phyloP scores from a whole-genome alignment of 805 yeast genomes.

The Myxozyma vanderwaltii region DNA sequence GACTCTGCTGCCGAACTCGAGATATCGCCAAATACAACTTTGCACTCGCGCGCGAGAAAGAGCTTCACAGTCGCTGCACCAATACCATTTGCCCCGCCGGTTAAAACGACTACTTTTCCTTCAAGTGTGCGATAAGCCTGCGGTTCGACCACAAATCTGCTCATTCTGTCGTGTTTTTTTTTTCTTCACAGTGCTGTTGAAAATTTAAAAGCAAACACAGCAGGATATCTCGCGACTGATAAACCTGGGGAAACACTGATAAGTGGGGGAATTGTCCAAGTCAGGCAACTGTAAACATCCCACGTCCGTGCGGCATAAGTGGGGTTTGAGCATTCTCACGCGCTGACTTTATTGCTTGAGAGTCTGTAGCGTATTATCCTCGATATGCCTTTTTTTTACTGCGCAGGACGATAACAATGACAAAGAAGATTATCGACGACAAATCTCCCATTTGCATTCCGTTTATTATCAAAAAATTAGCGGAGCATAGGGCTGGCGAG shows the following conservation, averaged over 20 bases:
- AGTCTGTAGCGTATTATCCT: background rate
- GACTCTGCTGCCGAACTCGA: background rate
- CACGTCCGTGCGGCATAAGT: background rate
- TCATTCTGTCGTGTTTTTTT: background rate
- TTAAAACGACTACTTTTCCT: constrained; percentile 8
- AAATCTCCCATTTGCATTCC: constrained; percentile 22
- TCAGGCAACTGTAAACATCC: background rate
- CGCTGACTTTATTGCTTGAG: constrained; percentile 6
- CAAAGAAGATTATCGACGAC: constrained; percentile 20
- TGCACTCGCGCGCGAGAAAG: constrained; percentile 17
- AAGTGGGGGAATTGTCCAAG: background rate
- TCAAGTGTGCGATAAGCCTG: constrained; percentile 12
- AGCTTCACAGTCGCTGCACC: constrained; percentile 20
- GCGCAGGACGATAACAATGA: too few relatives aligned
- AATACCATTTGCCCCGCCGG: constrained; percentile 26
- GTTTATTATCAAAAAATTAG: constrained; percentile 16
- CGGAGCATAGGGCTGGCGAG: background rate
- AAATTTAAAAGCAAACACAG: background rate
- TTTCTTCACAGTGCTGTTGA: too few relatives aligned
- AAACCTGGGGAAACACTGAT: too few relatives aligned
- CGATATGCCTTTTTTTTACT: too few relatives aligned
- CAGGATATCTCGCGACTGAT: background rate
- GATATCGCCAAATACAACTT: constrained; percentile 24
- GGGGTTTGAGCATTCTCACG: background rate
- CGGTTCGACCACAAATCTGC: constrained; percentile 11